These are phyloP conservation scores for Fusarium nygamai DNA, from an alignment of 2,329 filamentous ascomycete genomes.

Conservation along the genomic window DNA sequence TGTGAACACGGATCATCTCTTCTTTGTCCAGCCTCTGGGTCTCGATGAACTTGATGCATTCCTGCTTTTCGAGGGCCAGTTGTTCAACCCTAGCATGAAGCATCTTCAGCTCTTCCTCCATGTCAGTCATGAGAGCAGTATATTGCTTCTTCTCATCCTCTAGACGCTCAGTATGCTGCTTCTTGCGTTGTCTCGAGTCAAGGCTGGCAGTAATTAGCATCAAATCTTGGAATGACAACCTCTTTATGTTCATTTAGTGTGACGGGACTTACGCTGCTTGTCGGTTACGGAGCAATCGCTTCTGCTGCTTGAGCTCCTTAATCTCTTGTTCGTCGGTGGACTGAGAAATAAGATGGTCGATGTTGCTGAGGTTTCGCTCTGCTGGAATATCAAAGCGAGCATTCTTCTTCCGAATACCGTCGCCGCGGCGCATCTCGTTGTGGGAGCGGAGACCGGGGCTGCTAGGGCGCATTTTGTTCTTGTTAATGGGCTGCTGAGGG, in stretches of 20 bases:
- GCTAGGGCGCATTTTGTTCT: slow-evolving; percentile 69
- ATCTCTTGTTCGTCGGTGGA: slow-evolving; percentile 91
- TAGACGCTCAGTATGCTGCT: slow-evolving; percentile 95
- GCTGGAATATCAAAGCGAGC: slow-evolving; percentile 96
- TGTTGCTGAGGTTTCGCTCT: slow-evolving; percentile 92
- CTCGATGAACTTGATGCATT: slow-evolving; percentile 79
- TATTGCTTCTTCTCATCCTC: slow-evolving; percentile 97
- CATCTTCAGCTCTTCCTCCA: slow-evolving; percentile 80
- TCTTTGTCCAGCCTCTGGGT: slow-evolving; percentile 86
- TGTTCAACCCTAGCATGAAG: slow-evolving; percentile 77
- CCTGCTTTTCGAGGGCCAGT: slow-evolving; percentile 77
- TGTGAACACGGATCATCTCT: slow-evolving; percentile 88
- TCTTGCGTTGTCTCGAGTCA: slow-evolving; percentile 96
- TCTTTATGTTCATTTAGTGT: slow-evolving; percentile 9
- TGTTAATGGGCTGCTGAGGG: slow-evolving; percentile 60
- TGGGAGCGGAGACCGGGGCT: slow-evolving; percentile 77
- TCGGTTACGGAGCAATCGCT: slow-evolving; percentile 91
- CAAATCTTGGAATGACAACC: not conserved
- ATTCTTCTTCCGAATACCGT: slow-evolving; percentile 98
- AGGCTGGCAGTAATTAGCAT: slow-evolving; percentile 65
- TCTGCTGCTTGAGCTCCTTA: slow-evolving; percentile 98
- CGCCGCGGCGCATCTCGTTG: slow-evolving; percentile 80
- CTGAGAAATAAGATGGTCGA: slow-evolving; percentile 89
- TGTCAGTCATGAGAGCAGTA: slow-evolving; percentile 76
- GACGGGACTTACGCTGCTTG: slow-evolving; percentile 83